phyloP scores from a whole-genome alignment of 441 rosid genomes.

The Croton setiger region DNA sequence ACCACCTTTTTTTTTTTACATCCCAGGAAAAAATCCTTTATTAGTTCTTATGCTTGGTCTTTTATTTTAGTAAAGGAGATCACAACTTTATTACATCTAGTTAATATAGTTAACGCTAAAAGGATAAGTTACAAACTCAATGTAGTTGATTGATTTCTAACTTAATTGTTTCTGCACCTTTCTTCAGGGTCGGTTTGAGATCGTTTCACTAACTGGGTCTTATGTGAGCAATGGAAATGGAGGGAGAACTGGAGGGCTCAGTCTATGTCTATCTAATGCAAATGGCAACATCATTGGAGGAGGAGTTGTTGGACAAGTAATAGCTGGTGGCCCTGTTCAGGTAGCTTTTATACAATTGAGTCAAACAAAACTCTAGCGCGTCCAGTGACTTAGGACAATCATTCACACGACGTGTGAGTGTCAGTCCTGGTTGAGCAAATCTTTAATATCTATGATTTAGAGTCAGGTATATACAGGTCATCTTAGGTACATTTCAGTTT shows the following conservation, averaged over 20 bases:
- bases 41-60: not conserved
- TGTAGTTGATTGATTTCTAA: not conserved
- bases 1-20: not conserved
- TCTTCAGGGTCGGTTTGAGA: conserved; percentile 82
- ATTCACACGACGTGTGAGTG: not conserved
- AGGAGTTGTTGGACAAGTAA: conserved; percentile 75
- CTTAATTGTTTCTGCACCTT: conserved; percentile 9
- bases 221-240: conserved; percentile 69
- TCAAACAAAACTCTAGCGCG: conserved; percentile 2
- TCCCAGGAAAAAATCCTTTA: not conserved
- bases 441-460: conserved; percentile 11
- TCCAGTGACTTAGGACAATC: conserved; percentile 1
- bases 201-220: conserved; percentile 84
- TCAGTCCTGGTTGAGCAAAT: conserved; percentile 1
- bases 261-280: conserved; percentile 60
- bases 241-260: conserved; percentile 75
- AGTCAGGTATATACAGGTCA: conserved; percentile 51
- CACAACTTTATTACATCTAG: not conserved
- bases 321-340: conserved; percentile 94
- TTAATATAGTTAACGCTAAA: not conserved
- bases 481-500: conserved; percentile 73
- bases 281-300: conserved; percentile 89
- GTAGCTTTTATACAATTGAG: conserved; percentile 28
- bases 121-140: conserved; percentile 9
- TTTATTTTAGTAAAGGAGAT: conserved; percentile 3